Base-by-base conservation (phyloP, 306 rosid genomes). In the Trifolium subterraneum region DNA sequence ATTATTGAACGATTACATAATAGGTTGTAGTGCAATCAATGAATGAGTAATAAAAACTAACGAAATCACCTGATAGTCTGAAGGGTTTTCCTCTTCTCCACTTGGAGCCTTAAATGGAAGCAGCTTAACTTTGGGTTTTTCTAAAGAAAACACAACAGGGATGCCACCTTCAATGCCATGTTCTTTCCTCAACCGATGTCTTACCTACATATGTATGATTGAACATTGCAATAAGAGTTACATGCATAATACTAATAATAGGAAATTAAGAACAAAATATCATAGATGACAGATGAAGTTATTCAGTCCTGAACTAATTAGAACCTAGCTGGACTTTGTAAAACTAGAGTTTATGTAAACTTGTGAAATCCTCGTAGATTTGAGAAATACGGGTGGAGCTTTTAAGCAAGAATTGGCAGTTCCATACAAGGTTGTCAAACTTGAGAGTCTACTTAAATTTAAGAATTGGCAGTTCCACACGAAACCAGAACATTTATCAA, bases 51-150 rank as follows among this genome's bases (percentile, higher is more conserved):
- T n/a, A 54, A 52, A 75, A 81, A 52, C 42, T 35, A 75, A 71
- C 5, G 22, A 78, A 64, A 35, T 38, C 67, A 91, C 98, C 90
- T 93, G 98, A 84, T 93, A 91, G 77, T 91, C 92, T 71, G 91
- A 89, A 71, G 97, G 98, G 68, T 87, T 91, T 87, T 91, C 96
- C 79, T 83, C 96, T 85, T 88, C 92, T 50, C 94, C 94, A 62
- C 80, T 84, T 56, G 93, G 90, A 83, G 91, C 96, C 80, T 89
- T 88, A 70, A 93, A 93, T 54, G 98, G 98, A 86, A 93, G 98
- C 81, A 93, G 79, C 84, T 93, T 93, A 67, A 85, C 90, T 84
- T 91, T 89, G 63, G 98, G 96, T 84, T 93, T 93, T 82, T 93
- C 97, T 54, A 91, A 83, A 35, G 98, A 93, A 83, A 93, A 93